Percentiles rank a stretch among this genome's conserved stretches.
Evolutionary conservation across 768 basidiomycete genomes (phyloP).

Genomic region (Boletellus ananiceps): DNA sequence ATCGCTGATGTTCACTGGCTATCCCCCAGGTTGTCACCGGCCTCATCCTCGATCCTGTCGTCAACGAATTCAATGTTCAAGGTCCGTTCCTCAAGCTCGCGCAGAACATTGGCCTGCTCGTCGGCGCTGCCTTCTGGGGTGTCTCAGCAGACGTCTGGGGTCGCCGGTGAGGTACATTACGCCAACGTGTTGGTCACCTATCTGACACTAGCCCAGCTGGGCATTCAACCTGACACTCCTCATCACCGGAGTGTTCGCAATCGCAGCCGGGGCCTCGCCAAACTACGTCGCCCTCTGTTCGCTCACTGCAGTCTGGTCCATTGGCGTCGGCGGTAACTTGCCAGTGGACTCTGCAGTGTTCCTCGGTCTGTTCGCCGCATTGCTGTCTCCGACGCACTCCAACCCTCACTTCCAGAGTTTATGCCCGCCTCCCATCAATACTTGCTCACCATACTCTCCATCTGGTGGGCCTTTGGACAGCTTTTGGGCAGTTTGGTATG

Average conservation of each 20-base stretch:
- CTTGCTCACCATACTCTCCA: conserved; percentile 65
- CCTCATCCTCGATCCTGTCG: conserved; percentile 58
- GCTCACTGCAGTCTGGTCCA: conserved; percentile 53
- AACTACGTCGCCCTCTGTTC: conserved; percentile 49
- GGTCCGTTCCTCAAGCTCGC: conserved; percentile 64
- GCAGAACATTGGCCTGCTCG: conserved; percentile 66
- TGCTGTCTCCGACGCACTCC: background rate
- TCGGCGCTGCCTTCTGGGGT: conserved; percentile 69
- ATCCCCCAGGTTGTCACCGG: conserved; percentile 52
- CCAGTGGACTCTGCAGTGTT: conserved; percentile 77
- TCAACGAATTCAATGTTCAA: conserved; percentile 59
- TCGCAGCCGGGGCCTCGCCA: conserved; percentile 56
- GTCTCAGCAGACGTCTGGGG: conserved; percentile 70
- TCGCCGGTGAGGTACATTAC: conserved; percentile 39
- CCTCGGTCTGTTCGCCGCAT: conserved; percentile 44
- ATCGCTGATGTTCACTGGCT: background rate
- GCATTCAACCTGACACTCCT: conserved; percentile 70
- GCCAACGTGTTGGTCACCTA: background rate
- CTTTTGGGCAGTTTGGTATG: conserved; percentile 51
- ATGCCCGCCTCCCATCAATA: conserved; percentile 71
- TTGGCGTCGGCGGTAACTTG: conserved; percentile 69
- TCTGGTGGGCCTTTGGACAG: conserved; percentile 81
- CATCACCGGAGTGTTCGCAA: conserved; percentile 61
- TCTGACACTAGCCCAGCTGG: conserved; percentile 37
- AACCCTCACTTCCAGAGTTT: conserved; percentile 45